Evolutionary conservation across 2,329 filamentous ascomycete species (phyloP).

Genomic region (Arthrobotrys sinensis): DNA sequence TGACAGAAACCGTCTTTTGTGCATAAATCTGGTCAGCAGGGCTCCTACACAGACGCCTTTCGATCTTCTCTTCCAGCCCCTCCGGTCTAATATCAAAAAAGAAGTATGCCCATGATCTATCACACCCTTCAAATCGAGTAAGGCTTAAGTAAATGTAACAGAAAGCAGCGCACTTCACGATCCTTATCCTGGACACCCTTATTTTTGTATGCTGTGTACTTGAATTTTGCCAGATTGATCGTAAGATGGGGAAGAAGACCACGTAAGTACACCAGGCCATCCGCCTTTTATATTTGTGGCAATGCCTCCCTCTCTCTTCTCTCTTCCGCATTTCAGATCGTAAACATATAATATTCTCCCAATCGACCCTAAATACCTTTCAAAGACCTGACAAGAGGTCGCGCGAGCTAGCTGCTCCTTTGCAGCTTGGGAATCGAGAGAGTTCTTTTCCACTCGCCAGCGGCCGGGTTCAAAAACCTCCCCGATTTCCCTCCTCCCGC

Average conservation of each 20-base stretch:
- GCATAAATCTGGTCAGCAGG: constrained; percentile 36
- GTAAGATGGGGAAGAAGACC: background rate
- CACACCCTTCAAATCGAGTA: constrained; percentile 32
- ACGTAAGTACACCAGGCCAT: constrained; percentile 22
- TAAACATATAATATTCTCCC: background rate
- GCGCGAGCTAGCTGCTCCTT: constrained; percentile 9
- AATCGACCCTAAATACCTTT: background rate
- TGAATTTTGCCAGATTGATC: constrained; percentile 32
- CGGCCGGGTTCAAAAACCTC: background rate
- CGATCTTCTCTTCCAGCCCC: background rate
- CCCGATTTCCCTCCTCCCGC: background rate
- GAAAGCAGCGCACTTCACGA: constrained; percentile 1
- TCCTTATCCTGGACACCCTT: constrained; percentile 19
- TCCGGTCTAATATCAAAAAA: background rate
- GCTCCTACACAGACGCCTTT: background rate
- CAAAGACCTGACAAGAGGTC: background rate
- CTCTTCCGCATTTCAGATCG: background rate
- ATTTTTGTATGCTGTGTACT: background rate
- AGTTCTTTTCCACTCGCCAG: background rate
- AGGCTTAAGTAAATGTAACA: constrained; percentile 11
- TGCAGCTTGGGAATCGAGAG: constrained; percentile 15
- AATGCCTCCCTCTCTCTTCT: background rate
- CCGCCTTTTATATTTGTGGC: background rate
- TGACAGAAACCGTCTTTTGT: constrained; percentile 35
- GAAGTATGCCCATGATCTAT: constrained; percentile 17